Evolutionary conservation across 345 rosid species (phyloP), one percentile per base, ranked within the genome.

Genomic region (Populus deltoides): DNA sequence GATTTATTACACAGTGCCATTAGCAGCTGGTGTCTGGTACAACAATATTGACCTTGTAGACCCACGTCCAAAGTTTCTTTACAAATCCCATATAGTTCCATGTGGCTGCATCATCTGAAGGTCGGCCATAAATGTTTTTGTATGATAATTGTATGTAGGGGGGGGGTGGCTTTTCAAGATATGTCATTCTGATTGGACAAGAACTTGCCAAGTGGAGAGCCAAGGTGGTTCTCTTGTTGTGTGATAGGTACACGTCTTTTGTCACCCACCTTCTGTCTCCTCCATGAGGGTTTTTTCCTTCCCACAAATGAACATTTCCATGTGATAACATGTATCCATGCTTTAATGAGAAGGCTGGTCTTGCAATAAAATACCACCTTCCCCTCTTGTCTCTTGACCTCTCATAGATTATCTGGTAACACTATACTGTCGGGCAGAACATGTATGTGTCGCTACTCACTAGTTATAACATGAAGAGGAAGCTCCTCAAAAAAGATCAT

Each of bases 291-390:
- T 3, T 43, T 43, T 0, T 9, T 57, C 39, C 49, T 62, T 67
- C 70, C 68, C 59, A 5, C 69, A 25, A 65, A 63, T 68, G 72
- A 80, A 83, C 86, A 85, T 39, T 8, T 27, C 69, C 88, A 82
- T 75, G 88, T 85, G 88, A 70, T 20, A 25, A 27, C 73, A 17
- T 35, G 73, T 74, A 61, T 78, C 76, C 81, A 65, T 73, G 53
- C 81, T 29, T 84, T 67, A 27, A 75, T 69, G 76, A 27, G 24
- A 66, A 35, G 61, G 22, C 36, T n/a, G 77, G 59, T 33, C 76
- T 36, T 41, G 62, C 78, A 45, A 70, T 75, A 61, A 80, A 68
- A 43, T 39, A 24, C 59, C 83, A 71, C 72, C 76, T 7, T n/a
- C 76, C 76, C 70, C 15, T 71, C 66, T 53, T 79, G 79, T 79